Evolutionary conservation across 805 yeast genomes (phyloP), one percentile per base, ranked within the genome.

Genomic region (Candida ficus): DNA sequence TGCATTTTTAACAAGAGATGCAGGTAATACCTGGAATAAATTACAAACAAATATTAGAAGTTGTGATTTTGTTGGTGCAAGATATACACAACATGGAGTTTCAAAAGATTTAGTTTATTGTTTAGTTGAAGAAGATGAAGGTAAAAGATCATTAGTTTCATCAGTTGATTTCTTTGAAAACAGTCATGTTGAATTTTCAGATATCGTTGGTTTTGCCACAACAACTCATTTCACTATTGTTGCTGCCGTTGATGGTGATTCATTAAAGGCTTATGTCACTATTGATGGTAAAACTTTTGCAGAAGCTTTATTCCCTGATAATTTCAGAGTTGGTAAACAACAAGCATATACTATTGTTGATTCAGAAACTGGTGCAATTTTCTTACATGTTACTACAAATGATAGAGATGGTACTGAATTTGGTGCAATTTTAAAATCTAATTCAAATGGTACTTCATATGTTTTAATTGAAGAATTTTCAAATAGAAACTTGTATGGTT

Each of bases 361-460:
- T 23, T 78, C 95, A 0, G 75, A 73, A 20, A 71, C 87, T 0
- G 76, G 83, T 27, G 77, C 95, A 1, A 67, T 93, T 5, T 83
- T 89, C 60, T 57, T 93, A 63, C 97, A 88, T 58, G 83, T 89
- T 9, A 84, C 96, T 3, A 80, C 89, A 0, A 69, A 69, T 50
- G 59, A 64, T 18, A 68, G 65, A 7, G 36, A 52, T 1, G 78
- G 73, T 10, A 54, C 64, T 6, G 93, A 87, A 53, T 80, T 58
- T 59, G 99, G 99, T 8, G 70, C 86, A 0, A 66, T 93, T 17
- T 68, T 93, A 54, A 91, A 91, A 56, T 87, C 96, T 1, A 90
- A 91, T 60, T 84, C 84, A 14, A 87, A 89, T 53, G 99, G 99
- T 46, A 88, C 97, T 0, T 77, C 85, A 4, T 90, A 85, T 60